These are phyloP conservation scores for Fraxinus sp. DNA, from an alignment of 305 asterid genomes.

Conservation along the genomic window DNA sequence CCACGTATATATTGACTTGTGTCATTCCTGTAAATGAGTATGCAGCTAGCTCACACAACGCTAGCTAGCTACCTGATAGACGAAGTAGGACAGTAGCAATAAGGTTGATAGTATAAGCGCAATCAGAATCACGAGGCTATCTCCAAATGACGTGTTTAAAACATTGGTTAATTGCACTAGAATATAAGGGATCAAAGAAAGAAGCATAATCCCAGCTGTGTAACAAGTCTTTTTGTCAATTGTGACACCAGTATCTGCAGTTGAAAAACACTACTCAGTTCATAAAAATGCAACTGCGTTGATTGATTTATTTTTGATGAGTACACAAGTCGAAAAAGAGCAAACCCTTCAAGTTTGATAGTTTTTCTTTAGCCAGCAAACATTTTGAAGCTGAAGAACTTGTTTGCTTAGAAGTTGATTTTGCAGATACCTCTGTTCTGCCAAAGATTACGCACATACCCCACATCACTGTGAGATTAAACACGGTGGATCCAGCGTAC, in stretches of 20 bases:
- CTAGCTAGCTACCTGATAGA: slow-evolving; percentile 37
- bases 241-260: slow-evolving; percentile 36
- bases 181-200: slow-evolving; percentile 43
- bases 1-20: neutral
- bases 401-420: neutral
- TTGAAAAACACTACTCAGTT: neutral
- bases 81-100: slow-evolving; percentile 40
- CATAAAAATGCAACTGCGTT: neutral
- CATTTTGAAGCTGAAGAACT: slow-evolving; percentile 23
- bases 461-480: slow-evolving; percentile 50
- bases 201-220: slow-evolving; percentile 54
- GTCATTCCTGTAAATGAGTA: neutral
- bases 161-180: slow-evolving; percentile 30
- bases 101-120: slow-evolving; percentile 38
- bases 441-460: slow-evolving; percentile 45
- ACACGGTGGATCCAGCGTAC: slow-evolving; percentile 51
- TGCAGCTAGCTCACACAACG: neutral
- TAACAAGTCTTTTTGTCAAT: slow-evolving; percentile 38
- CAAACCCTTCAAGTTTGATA: slow-evolving; percentile 17
- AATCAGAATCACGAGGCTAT: slow-evolving; percentile 30
- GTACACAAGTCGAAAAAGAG: neutral
- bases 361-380: slow-evolving; percentile 18
- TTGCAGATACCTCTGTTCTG: slow-evolving; percentile 25
- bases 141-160: slow-evolving; percentile 18
- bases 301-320: neutral